Evolutionary conservation across 2,329 filamentous ascomycete species (phyloP).

Genomic region (Teratosphaeria viscida): DNA sequence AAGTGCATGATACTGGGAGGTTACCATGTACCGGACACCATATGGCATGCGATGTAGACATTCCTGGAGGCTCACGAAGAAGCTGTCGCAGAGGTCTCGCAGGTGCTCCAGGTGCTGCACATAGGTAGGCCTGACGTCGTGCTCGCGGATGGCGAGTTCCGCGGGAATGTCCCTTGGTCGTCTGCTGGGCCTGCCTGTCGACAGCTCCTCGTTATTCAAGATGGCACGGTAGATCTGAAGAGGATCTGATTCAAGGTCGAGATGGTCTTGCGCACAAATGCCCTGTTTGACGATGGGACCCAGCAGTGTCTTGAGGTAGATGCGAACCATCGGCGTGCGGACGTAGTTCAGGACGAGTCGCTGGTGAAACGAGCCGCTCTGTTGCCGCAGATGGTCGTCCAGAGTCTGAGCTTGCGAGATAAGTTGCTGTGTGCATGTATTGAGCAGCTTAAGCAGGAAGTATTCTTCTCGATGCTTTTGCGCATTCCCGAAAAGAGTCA

Average conservation of each 20-base stretch:
- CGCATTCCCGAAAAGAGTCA: conserved; percentile 93
- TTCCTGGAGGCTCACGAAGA: conserved; percentile 73
- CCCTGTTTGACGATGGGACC: conserved; percentile 80
- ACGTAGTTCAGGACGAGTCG: conserved; percentile 81
- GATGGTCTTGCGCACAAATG: conserved; percentile 79
- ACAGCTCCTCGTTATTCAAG: conserved; percentile 94
- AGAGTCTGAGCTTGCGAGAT: conserved; percentile 61
- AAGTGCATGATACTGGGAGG: conserved; percentile 74
- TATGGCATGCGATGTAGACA: conserved; percentile 82
- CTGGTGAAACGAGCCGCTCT: conserved; percentile 82
- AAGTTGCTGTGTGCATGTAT: conserved; percentile 74
- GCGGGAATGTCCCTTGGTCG: conserved; percentile 76
- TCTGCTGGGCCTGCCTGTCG: conserved; percentile 73
- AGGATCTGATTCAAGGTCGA: conserved; percentile 93
- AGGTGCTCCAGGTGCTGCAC: conserved; percentile 91
- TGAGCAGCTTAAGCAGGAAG: conserved; percentile 81
- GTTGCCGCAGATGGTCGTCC: conserved; percentile 66
- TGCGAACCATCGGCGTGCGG: conserved; percentile 81
- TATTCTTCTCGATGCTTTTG: conserved; percentile 97
- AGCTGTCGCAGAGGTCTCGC: conserved; percentile 86
- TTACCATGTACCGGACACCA: conserved; percentile 76
- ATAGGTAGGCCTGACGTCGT: conserved; percentile 83
- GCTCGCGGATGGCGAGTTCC: conserved; percentile 90
- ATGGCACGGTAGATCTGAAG: conserved; percentile 93
- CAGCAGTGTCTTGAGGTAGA: conserved; percentile 79